phyloP scores from a whole-genome alignment of 441 rosid species.

The Melastoma candidum region DNA sequence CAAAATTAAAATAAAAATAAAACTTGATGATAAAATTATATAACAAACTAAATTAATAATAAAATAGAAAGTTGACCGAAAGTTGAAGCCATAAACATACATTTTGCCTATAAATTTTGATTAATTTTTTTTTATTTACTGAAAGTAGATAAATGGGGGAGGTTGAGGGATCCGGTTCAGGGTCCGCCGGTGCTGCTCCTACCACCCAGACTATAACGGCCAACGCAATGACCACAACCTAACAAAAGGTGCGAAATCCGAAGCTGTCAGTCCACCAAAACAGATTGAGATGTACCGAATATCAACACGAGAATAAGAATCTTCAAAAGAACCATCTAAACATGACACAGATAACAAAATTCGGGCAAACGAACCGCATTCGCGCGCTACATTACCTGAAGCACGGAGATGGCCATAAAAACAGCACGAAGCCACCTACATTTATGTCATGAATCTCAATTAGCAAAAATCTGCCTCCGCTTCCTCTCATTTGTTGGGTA shows the following conservation, averaged over 20 bases:
- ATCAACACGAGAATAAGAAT: neutral
- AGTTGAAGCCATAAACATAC: too few relatives aligned
- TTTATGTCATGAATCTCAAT: too few relatives aligned
- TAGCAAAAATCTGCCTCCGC: too few relatives aligned
- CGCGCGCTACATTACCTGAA: constrained; percentile 28
- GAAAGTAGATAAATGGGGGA: constrained; percentile 20
- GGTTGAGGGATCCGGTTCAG: constrained; percentile 1
- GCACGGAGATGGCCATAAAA: constrained; percentile 22
- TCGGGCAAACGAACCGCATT: too few relatives aligned
- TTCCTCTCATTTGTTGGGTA: neutral
- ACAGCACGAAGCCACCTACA: constrained; percentile 15
- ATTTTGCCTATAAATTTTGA: constrained; percentile 6
- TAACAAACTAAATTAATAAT: too few relatives aligned
- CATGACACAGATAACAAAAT: neutral
- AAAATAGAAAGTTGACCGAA: too few relatives aligned
- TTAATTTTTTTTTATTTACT: constrained; percentile 15
- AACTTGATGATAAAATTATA: too few relatives aligned
- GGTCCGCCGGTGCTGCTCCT: constrained; percentile 19
- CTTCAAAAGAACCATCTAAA: neutral
- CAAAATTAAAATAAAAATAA: too few relatives aligned
- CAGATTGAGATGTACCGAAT: neutral
- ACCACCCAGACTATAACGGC: constrained; percentile 21
- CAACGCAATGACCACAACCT: constrained; percentile 23
- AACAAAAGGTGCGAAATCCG: constrained; percentile 4
- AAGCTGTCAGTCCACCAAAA: constrained; percentile 2